These are phyloP conservation scores for Nadsonia starkeyi-henricii DNA, from an alignment of 1,139 yeast genomes.

Conservation along the genomic window DNA sequence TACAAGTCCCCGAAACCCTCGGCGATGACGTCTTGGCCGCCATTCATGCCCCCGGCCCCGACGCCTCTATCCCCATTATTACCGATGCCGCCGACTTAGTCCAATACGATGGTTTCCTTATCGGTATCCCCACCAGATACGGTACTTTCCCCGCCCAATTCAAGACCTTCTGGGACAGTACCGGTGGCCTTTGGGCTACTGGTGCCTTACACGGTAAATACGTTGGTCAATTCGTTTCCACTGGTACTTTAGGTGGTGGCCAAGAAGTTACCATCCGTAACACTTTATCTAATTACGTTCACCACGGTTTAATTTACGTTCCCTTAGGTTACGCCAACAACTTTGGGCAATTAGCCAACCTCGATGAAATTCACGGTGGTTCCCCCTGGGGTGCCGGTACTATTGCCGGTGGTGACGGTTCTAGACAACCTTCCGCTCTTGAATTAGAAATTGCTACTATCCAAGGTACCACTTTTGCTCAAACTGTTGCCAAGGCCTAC, in stretches of 20 bases:
- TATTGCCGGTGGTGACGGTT: constrained; percentile 50
- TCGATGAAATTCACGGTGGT: constrained; percentile 52
- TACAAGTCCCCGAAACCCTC: constrained; percentile 46
- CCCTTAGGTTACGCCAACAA: constrained; percentile 44
- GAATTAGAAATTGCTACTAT: constrained; percentile 43
- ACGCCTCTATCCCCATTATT: constrained; percentile 34
- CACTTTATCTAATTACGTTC: constrained; percentile 36
- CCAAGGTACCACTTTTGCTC: constrained; percentile 48
- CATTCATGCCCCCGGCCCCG: constrained; percentile 36
- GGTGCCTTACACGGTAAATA: constrained; percentile 42
- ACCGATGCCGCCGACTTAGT: constrained; percentile 14
- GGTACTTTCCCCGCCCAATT: constrained; percentile 51
- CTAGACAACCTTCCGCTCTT: constrained; percentile 42
- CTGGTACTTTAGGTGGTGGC: constrained; percentile 49
- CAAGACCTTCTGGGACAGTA: constrained; percentile 45
- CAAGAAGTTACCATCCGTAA: constrained; percentile 41
- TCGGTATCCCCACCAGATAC: constrained; percentile 50
- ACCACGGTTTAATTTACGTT: constrained; percentile 46
- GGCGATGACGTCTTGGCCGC: constrained; percentile 31
- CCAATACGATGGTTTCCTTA: constrained; percentile 43
- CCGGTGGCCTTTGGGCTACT: constrained; percentile 43
- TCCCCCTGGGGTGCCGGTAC: constrained; percentile 63
- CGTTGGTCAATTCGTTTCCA: constrained; percentile 42
- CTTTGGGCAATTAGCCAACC: constrained; percentile 35
- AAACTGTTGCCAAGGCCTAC: constrained; percentile 18